Base-by-base conservation (phyloP, 257 asterid species). In the Verbascum thapsus region DNA sequence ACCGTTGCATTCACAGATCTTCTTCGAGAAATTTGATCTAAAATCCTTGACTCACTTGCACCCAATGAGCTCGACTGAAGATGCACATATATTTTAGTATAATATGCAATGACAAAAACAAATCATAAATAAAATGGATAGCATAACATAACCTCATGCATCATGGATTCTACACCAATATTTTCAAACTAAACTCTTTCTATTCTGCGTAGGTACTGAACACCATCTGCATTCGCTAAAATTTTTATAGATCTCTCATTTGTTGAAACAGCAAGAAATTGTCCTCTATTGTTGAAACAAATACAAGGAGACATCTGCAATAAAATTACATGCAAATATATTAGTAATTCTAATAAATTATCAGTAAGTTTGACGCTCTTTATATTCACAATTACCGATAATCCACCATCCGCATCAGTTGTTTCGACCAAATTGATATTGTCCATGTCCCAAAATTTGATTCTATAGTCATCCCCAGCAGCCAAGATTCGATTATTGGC, bases 371-470 rank as follows among this genome's bases (percentile, higher is more conserved):
- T 42, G 55, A 8, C 50, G 32, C 23, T 34, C 62, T 16, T 18
- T 9, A 11, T 12, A 44, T 19, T 41, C 55, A 52, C 37, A 51
- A 45, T 60, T 74, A 84, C 90, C 67, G 85, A 75, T 64, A 84
- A 58, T 71, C 87, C 90, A 64, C 90, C 90, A 11, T 81, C 90
- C n/a, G 87, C 87, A 22, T 84, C 85, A 50, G 76, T 70, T 58
- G 72, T 76, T 37, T 74, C 74, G 74, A 84, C 50, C 53, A 71
- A 6, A 75, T 64, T 81, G 34, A 64, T 62, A 69, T 72, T 81
- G 73, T 81, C 87, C 87, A 81, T 81, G 26, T 84, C 90, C 90
- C 90, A 84, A 68, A 81, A 84, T 73, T 84, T 84, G 69, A 84
- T 66, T 41, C 10, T 72, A 74, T 54, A 78, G 53, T 84, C 87